Evolutionary conservation across 441 rosid genomes (phyloP).

Genomic region (Syzygium syzygioides): DNA sequence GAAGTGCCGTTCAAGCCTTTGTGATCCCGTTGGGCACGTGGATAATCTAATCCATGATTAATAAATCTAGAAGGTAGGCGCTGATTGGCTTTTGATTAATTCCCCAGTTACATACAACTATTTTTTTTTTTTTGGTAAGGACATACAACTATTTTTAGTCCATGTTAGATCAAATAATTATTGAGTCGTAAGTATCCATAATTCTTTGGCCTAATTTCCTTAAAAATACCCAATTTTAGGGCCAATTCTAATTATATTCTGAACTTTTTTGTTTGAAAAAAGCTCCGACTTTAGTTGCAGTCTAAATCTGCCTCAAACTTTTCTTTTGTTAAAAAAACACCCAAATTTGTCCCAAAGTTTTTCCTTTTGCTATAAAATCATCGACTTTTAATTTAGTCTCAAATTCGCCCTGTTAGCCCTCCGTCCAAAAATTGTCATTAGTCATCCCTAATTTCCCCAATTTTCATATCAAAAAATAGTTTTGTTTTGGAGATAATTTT

Average conservation of each 20-base stretch:
- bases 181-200: neutral
- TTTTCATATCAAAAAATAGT: neutral
- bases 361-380: neutral
- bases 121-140: too few relatives aligned
- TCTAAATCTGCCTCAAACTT: accelerated
- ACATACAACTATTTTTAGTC: neutral
- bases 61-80: neutral
- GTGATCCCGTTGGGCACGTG: neutral
- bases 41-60: neutral
- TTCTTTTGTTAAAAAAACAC: neutral
- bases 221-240: neutral
- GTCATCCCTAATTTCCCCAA: neutral
- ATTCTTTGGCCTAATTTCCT: neutral
- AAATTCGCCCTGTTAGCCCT: neutral
- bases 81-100: neutral
- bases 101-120: neutral
- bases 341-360: neutral
- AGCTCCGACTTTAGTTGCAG: accelerated
- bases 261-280: neutral
- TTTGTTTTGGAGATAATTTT: neutral
- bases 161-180: neutral
- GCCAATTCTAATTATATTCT: accelerated
- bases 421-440: neutral
- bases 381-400: neutral
- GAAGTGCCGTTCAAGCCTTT: neutral